These are phyloP conservation scores for Ascochyta viciae-villosae DNA, from an alignment of 2,329 filamentous ascomycete species.

Conservation along the genomic window DNA sequence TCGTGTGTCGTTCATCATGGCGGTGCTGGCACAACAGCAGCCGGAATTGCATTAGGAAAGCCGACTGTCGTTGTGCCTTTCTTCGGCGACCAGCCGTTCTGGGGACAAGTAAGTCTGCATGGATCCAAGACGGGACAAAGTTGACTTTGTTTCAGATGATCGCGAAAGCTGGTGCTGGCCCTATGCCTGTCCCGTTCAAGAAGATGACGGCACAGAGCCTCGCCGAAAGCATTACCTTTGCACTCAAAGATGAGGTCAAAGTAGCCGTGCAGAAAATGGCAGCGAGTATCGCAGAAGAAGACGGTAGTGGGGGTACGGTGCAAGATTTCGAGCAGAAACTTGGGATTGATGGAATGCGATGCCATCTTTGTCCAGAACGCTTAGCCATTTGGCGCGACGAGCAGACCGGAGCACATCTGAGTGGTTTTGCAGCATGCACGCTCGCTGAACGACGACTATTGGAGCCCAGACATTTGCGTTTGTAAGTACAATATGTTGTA, in stretches of 20 bases:
- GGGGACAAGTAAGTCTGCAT: slow-evolving; percentile 47
- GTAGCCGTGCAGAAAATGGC: slow-evolving; percentile 29
- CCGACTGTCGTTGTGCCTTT: slow-evolving; percentile 65
- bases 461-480: slow-evolving; percentile 18
- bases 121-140: not conserved
- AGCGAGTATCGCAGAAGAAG: slow-evolving; percentile 23
- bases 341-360: slow-evolving; percentile 24
- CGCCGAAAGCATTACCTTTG: slow-evolving; percentile 55
- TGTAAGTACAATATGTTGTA: slow-evolving; percentile 13
- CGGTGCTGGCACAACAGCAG: slow-evolving; percentile 66
- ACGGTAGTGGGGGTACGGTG: slow-evolving; percentile 20
- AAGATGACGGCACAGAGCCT: slow-evolving; percentile 55
- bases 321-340: slow-evolving; percentile 23
- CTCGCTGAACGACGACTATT: slow-evolving; percentile 16
- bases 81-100: slow-evolving; percentile 66
- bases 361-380: slow-evolving; percentile 28
- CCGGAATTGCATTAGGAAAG: slow-evolving; percentile 58
- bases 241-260: slow-evolving; percentile 49
- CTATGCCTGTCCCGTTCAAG: slow-evolving; percentile 56
- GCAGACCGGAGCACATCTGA: slow-evolving; percentile 26
- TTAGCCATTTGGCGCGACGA: slow-evolving; percentile 30
- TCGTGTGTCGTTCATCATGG: slow-evolving; percentile 65
- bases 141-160: slow-evolving; percentile 51
- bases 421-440: slow-evolving; percentile 21
- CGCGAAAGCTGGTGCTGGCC: slow-evolving; percentile 57